Base-by-base conservation (phyloP, 2,329 filamentous ascomycete genomes). In the Aspergillus candidus region DNA sequence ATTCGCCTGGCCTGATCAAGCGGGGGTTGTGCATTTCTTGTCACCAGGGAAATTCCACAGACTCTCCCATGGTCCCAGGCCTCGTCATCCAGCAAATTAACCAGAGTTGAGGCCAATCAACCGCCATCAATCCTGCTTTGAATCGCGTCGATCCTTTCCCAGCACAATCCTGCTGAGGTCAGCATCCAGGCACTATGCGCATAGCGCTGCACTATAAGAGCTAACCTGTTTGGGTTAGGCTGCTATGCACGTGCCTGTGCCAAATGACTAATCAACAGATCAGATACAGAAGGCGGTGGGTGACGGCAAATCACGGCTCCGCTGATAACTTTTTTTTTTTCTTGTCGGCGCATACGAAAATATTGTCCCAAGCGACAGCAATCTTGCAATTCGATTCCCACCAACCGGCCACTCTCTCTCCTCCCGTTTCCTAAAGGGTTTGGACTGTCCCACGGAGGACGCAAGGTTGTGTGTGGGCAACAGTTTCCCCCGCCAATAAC, bases 281-380 rank as follows among this genome's bases (percentile, higher is more conserved):
- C 44, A 4, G 6, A 38, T 43, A 11, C 10, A 12, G 41, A 32
- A 52, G 36, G 51, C 51, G 50, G 51, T 57, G 40, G 14, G 0
- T 0, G 1, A 1, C 4, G 52, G 58, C 63, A 66, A 44, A 61
- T 49, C 13, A 11, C n/a, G 17, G 27, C 30, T n/a, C 34, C 35
- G 33, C 35, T 38, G 38, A 58, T 57, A 48, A 59, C 58, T 55
- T 59, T 60, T 53, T 60, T 60, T 60, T 58, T 51, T 41, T 39
- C 36, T 45, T 47, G 4, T 4, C 12, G 11, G n/a, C 30, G 12
- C 17, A 27, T 15, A n/a, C 17, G 32, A 30, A 37, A 43, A 32
- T 32, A 29, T 27, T 10, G 29, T 32, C 18, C 38, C 32, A 13
- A 13, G 17, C 15, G 38, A 40, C 38, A 22, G n/a, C 18, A 41